Conservation (phyloP, 176 grass and related monocot genomes). For the Saccharum officinarum region DNA sequence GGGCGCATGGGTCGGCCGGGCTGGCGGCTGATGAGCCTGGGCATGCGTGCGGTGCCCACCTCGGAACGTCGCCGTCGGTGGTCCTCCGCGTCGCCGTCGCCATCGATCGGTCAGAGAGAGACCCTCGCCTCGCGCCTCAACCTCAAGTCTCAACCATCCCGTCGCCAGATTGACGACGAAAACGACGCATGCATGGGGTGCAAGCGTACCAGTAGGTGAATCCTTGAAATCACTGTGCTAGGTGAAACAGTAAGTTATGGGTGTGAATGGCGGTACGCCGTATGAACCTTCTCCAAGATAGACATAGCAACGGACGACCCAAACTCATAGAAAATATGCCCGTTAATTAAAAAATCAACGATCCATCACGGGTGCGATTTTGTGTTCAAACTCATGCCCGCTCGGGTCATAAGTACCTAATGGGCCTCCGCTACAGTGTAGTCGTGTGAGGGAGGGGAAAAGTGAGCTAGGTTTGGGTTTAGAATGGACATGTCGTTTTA, state of each 20-base stretch:
- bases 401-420: no score
- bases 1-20: no score
- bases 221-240: neutral
- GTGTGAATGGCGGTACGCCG: neutral
- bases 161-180: neutral
- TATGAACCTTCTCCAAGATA: neutral
- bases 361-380: no score
- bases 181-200: neutral
- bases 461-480: no score
- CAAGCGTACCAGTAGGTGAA: no score
- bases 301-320: neutral
- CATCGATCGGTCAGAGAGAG: neutral
- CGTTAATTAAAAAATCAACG: no score
- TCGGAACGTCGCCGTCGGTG: constrained; percentile 37
- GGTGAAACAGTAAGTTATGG: neutral
- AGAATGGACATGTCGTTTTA: no score
- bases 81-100: constrained; percentile 16
- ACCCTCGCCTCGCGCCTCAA: neutral
- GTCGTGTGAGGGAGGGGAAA: no score
- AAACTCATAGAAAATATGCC: no score
- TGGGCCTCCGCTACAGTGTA: no score
- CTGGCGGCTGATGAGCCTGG: neutral
- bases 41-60: neutral
- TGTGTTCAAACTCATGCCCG: no score
- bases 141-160: constrained; percentile 5